Evolutionary conservation across 164 flowering plant species (phyloP).

Genomic region (Dillenia suffruticosa): DNA sequence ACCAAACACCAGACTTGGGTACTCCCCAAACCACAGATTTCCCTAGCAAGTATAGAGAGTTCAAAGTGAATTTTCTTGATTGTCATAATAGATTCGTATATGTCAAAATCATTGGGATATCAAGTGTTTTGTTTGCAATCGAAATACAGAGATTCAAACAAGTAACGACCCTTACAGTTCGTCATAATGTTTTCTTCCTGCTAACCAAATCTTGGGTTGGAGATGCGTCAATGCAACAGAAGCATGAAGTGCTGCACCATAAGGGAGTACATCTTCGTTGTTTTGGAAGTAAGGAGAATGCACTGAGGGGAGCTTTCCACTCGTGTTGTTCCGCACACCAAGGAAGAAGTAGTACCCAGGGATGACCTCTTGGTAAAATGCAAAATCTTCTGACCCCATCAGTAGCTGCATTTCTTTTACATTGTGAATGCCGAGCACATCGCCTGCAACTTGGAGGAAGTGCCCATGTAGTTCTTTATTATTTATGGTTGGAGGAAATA

Average conservation of each 20-base stretch:
- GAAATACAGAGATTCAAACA: background rate
- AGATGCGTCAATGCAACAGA: slow-evolving; percentile 54
- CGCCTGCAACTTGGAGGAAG: slow-evolving; percentile 30
- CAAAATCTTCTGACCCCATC: slow-evolving; percentile 58
- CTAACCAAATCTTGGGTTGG: slow-evolving; percentile 8
- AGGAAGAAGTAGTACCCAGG: slow-evolving; percentile 42
- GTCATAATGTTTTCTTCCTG: slow-evolving; percentile 13
- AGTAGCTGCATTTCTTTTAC: slow-evolving; percentile 30
- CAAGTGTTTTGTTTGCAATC: no score
- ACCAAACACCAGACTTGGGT: no score
- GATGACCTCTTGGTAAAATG: slow-evolving; percentile 38
- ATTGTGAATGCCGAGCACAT: slow-evolving; percentile 34
- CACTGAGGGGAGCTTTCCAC: slow-evolving; percentile 9
- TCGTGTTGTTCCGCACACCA: slow-evolving; percentile 51
- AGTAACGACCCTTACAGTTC: slow-evolving; percentile 15
- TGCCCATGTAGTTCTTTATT: slow-evolving; percentile 30
- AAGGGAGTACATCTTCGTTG: slow-evolving; percentile 64
- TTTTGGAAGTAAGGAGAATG: slow-evolving; percentile 60
- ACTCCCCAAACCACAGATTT: no score
- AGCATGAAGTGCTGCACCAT: slow-evolving; percentile 81
- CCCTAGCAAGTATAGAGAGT: no score
- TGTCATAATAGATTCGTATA: no score
- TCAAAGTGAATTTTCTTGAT: no score
- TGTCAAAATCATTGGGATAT: no score
- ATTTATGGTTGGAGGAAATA: slow-evolving; percentile 40